A percentile compares a stretch with the other conserved stretches of the same genome.
Conservation (phyloP, 805 yeast species). For the Teunomyces cretensis region DNA sequence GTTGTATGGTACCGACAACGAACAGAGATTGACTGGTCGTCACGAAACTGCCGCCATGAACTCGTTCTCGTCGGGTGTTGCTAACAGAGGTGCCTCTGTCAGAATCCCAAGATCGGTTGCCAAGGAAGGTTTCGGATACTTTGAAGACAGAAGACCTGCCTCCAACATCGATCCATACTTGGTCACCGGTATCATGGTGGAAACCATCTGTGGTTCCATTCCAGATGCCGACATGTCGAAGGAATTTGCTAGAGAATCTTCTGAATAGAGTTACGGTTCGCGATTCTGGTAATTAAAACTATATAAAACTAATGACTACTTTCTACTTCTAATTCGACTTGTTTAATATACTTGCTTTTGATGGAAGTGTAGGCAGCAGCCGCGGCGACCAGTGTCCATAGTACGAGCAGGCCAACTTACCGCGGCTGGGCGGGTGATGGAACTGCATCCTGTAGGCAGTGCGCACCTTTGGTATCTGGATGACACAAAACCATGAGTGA, state of each 20-base stretch:
- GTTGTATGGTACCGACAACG: conserved; percentile 94
- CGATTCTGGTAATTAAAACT: conserved; percentile 4
- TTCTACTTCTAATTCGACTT: conserved; percentile 1
- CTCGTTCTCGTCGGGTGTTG: conserved; percentile 93
- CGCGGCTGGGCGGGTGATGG: too few relatives aligned
- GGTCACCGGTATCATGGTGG: conserved; percentile 97
- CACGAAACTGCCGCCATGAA: conserved; percentile 97
- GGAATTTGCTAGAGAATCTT: conserved; percentile 76
- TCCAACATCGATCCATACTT: conserved; percentile 98
- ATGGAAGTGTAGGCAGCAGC: neutral
- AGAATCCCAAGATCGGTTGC: conserved; percentile 99
- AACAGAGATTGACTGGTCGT: conserved; percentile 92
- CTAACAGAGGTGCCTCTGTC: conserved; percentile 98
- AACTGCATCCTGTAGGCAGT: too few relatives aligned
- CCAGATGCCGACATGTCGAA: conserved; percentile 94
- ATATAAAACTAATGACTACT: conserved; percentile 1
- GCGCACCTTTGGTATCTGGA: too few relatives aligned
- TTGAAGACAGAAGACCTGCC: conserved; percentile 99
- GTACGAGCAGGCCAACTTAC: too few relatives aligned
- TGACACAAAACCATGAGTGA: neutral
- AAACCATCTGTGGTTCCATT: conserved; percentile 92
- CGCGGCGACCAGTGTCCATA: too few relatives aligned
- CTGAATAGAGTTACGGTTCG: conserved; percentile 19
- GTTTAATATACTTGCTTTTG: neutral
- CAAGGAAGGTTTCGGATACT: conserved; percentile 96